These are phyloP conservation scores for Hymenotorrendiella dingleyae DNA, from an alignment of 2,329 filamentous ascomycete genomes.

Conservation along the genomic window DNA sequence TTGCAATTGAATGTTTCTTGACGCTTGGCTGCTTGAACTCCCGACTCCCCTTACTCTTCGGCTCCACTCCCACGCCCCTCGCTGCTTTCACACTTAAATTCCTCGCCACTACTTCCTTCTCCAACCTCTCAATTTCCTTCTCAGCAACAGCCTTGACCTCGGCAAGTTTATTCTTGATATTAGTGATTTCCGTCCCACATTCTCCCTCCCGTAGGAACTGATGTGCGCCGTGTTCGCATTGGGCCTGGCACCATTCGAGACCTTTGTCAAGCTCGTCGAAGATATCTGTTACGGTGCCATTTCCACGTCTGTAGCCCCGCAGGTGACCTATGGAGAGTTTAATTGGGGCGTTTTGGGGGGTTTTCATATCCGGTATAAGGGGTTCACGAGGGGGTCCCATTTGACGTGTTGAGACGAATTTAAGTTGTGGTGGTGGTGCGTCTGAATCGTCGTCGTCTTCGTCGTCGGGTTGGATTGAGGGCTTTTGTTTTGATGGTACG, in stretches of 20 bases:
- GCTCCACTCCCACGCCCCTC: not conserved
- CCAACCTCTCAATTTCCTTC: constrained; percentile 22
- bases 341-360: constrained; percentile 10
- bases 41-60: constrained; percentile 7
- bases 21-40: constrained; percentile 11
- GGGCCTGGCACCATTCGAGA: constrained; percentile 71
- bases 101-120: constrained; percentile 13
- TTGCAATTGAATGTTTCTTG: constrained; percentile 6
- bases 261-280: constrained; percentile 73
- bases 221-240: constrained; percentile 82
- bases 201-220: constrained; percentile 85
- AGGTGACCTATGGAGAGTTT: constrained; percentile 19
- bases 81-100: not conserved
- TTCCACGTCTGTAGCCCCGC: constrained; percentile 20
- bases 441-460: constrained; percentile 25
- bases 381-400: constrained; percentile 32
- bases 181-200: constrained; percentile 69
- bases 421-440: constrained; percentile 29
- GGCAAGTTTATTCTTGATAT: constrained; percentile 39
- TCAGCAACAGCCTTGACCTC: constrained; percentile 48
- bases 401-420: constrained; percentile 35
- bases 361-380: too few species aligned
- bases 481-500: not conserved
- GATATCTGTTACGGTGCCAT: constrained; percentile 35
- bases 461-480: not conserved